phyloP scores from a whole-genome alignment of 2,329 filamentous ascomycete genomes.

The Talaromyces sp. region DNA sequence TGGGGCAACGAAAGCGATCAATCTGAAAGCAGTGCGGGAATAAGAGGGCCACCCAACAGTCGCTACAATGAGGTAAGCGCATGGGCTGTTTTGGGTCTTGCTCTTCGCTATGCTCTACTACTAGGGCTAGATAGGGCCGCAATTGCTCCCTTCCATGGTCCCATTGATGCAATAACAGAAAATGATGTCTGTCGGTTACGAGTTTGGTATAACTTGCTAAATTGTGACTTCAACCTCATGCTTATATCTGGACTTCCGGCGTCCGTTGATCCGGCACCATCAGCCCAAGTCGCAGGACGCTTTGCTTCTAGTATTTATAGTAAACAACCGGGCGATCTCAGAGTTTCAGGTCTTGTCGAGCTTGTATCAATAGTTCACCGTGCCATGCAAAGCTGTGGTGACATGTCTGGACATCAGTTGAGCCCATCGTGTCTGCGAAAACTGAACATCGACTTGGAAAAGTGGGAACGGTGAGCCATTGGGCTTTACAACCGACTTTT shows the following conservation, averaged over 20 bases:
- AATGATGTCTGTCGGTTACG: slow-evolving; percentile 20
- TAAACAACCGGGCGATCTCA: slow-evolving; percentile 22
- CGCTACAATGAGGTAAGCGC: slow-evolving; percentile 26
- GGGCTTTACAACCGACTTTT: too few species aligned
- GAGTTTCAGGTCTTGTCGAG: slow-evolving; percentile 23
- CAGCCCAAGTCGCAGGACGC: slow-evolving; percentile 18
- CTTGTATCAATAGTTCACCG: slow-evolving; percentile 23
- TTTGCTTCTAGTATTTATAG: slow-evolving; percentile 19
- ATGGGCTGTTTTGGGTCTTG: slow-evolving; percentile 24
- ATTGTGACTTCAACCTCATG: slow-evolving; percentile 26
- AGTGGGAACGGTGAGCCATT: slow-evolving; percentile 23
- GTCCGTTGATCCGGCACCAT: slow-evolving; percentile 21
- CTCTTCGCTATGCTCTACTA: slow-evolving; percentile 23
- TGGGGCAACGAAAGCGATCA: slow-evolving; percentile 17
- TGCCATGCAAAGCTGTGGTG: slow-evolving; percentile 21
- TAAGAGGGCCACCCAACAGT: slow-evolving; percentile 6
- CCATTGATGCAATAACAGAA: slow-evolving; percentile 12
- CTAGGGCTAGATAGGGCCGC: slow-evolving; percentile 21
- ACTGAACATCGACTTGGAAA: slow-evolving; percentile 23
- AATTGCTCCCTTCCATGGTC: slow-evolving; percentile 19
- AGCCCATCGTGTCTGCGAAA: slow-evolving; percentile 17
- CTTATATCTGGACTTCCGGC: slow-evolving; percentile 24
- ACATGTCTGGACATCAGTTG: slow-evolving; percentile 22
- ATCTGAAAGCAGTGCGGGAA: not conserved
- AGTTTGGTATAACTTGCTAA: slow-evolving; percentile 26